Evolutionary conservation across 768 basidiomycete genomes (phyloP).

Genomic region (Lepiota venenata): DNA sequence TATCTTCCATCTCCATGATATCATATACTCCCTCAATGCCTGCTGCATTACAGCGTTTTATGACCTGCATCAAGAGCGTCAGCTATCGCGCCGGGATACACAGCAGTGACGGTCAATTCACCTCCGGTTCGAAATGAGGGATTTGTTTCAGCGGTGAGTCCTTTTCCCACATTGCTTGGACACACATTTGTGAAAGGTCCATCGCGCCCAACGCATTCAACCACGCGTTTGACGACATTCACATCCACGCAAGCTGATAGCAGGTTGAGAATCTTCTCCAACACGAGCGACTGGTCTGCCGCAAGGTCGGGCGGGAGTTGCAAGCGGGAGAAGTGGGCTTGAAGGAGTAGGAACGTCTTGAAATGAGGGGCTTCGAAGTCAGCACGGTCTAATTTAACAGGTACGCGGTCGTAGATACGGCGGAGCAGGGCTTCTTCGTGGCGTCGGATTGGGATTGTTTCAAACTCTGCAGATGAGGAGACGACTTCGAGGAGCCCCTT

Average conservation of each 20-base stretch:
- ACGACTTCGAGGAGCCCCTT: conserved; percentile 97
- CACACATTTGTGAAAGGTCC: conserved; percentile 98
- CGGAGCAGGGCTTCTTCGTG: conserved; percentile 86
- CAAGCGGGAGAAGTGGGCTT: conserved; percentile 94
- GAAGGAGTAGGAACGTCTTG: conserved; percentile 96
- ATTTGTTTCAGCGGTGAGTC: conserved; percentile 96
- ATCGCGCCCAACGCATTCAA: conserved; percentile 92
- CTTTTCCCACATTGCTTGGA: conserved; percentile 96
- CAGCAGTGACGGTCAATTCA: conserved; percentile 27
- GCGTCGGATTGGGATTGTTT: conserved; percentile 89
- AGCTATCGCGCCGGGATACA: neutral
- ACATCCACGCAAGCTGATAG: conserved; percentile 96
- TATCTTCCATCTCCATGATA: conserved; percentile 98
- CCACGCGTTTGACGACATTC: conserved; percentile 96
- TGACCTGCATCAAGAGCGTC: conserved; percentile 44
- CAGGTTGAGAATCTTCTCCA: conserved; percentile 88
- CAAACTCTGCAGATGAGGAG: conserved; percentile 96
- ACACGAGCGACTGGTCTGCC: conserved; percentile 83
- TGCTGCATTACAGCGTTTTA: conserved; percentile 81
- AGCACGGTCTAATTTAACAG: conserved; percentile 80
- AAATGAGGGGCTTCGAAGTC: conserved; percentile 96
- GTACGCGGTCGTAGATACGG: conserved; percentile 93
- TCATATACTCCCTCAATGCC: conserved; percentile 91
- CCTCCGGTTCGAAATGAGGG: conserved; percentile 92
- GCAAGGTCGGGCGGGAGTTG: conserved; percentile 91